A percentile compares a stretch with the other conserved stretches of the same genome.
Evolutionary conservation across 805 yeast genomes (phyloP).

Genomic region (Candida ovalis): DNA sequence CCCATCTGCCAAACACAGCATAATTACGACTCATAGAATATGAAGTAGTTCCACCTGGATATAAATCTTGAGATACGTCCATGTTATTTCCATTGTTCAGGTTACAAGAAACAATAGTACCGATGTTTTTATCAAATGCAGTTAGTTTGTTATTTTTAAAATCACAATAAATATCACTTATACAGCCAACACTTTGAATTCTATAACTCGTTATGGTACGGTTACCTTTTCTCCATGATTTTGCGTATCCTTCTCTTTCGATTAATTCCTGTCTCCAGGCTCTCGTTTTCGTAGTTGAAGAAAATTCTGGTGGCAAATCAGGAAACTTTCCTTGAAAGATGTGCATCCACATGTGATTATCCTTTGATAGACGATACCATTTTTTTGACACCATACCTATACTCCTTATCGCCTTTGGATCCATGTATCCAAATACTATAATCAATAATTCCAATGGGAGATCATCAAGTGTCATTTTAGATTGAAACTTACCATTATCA

Average conservation of each 20-base stretch:
- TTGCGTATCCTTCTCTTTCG: constrained; percentile 32
- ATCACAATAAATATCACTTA: constrained; percentile 27
- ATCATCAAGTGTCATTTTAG: constrained; percentile 14
- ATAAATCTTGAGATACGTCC: constrained; percentile 18
- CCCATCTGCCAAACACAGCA: constrained; percentile 32
- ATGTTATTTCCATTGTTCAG: constrained; percentile 22
- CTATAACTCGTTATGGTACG: constrained; percentile 21
- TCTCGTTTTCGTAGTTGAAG: constrained; percentile 41
- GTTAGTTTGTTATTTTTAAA: constrained; percentile 24
- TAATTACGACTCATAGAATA: constrained; percentile 26
- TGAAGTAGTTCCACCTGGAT: constrained; percentile 31
- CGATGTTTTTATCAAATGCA: constrained; percentile 23
- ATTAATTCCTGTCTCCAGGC: constrained; percentile 47
- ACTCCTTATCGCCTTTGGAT: constrained; percentile 39
- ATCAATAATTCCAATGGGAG: constrained; percentile 48
- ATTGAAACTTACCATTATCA: background rate
- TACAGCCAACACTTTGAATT: constrained; percentile 14
- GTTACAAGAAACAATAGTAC: constrained; percentile 21
- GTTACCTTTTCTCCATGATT: constrained; percentile 37
- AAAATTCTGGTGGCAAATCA: constrained; percentile 31
- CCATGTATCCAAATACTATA: constrained; percentile 41
- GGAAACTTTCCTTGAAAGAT: constrained; percentile 40
- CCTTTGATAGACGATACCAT: constrained; percentile 44
- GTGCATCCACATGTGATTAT: constrained; percentile 45
- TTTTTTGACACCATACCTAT: constrained; percentile 43